Evolutionary conservation across 1,139 yeast species (phyloP), one percentile per base, ranked within the genome.

Genomic region (Yamadazyma taylorii): DNA sequence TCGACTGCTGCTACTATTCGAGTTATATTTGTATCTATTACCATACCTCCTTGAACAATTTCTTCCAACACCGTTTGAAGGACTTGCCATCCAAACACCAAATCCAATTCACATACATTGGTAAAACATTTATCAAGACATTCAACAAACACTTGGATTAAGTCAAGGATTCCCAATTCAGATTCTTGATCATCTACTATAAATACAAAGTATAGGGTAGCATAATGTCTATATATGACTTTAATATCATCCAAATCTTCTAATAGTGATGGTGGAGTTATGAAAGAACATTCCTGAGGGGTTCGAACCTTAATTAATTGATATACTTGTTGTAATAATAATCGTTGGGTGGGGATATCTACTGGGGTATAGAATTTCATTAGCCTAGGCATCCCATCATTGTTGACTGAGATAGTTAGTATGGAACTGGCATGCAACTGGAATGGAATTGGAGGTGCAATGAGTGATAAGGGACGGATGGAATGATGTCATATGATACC

Each of bases 11-110:
- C 71, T n/a, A 90, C 96, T 27, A 92, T 89, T 45, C 86, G 78
- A 28, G 68, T 60, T 19, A 89, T 87, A 51, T 84, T 88, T 1
- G 98, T 90, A 58, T 92, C 98, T 27, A 94, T 87, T n/a, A 92
- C 98, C 95, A 94, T 84, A 0, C 99, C 99, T 21, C 97, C 98
- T 57, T 92, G 98, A 1, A 92, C 85, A 29, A 92, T 85, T 53
- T 94, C 97, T 55, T 85, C 92, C 38, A 92, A 63, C 4, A 92
- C 97, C 2, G 96, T 85, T 55, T 92, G 95, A 30, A 92, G 66
- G 11, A 89, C 95, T 60, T 92, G 97, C 97, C 97, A 92, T 17
- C 97, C 97, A 61, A 89, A 90, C 17, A 94, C 97, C 50, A 92
- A 70, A 60, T 92, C 98, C 48, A 92, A 72, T 58, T 92, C 99